A percentile compares a stretch with the other conserved stretches of the same genome.
phyloP scores from a whole-genome alignment of 352 stramenopile genomes.

The Blastocystis sp. region DNA sequence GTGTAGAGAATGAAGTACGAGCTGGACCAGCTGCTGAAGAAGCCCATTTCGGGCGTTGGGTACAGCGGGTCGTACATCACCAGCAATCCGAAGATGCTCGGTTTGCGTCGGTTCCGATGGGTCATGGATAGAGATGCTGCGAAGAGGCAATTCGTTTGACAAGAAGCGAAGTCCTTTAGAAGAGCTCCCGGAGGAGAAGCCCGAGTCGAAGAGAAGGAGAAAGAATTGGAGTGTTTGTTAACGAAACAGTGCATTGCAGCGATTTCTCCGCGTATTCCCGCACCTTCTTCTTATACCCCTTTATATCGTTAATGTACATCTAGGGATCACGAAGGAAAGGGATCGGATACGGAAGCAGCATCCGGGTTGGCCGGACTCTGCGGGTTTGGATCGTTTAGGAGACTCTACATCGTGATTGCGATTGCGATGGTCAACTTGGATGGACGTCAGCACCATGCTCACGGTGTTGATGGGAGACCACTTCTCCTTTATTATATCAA shows the following conservation, averaged over 20 bases:
- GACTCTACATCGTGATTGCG: slow-evolving; percentile 18
- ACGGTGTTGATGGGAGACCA: slow-evolving; percentile 72
- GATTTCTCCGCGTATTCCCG: slow-evolving; percentile 66
- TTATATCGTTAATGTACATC: slow-evolving; percentile 56
- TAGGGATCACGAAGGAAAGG: neutral
- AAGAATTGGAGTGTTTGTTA: slow-evolving; percentile 42
- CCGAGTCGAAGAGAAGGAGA: neutral
- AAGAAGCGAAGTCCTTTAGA: slow-evolving; percentile 47
- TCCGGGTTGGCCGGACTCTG: slow-evolving; percentile 62
- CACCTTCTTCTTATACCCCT: slow-evolving; percentile 49
- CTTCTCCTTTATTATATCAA: slow-evolving; percentile 74
- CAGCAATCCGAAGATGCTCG: slow-evolving; percentile 51
- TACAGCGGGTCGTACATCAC: slow-evolving; percentile 66
- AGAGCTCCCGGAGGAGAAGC: slow-evolving; percentile 13
- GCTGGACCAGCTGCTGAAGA: slow-evolving; percentile 18
- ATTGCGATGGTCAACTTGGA: slow-evolving; percentile 3
- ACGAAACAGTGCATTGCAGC: slow-evolving; percentile 36
- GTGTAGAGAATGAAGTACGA: slow-evolving; percentile 54
- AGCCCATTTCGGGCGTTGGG: neutral
- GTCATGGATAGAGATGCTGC: slow-evolving; percentile 49
- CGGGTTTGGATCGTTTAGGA: slow-evolving; percentile 73
- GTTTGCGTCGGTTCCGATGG: neutral
- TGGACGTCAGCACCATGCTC: slow-evolving; percentile 71
- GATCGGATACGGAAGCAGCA: slow-evolving; percentile 15
- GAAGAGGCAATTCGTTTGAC: slow-evolving; percentile 33